Conservation (phyloP, 331 rosid genomes). For the Prunus yedoensis region DNA sequence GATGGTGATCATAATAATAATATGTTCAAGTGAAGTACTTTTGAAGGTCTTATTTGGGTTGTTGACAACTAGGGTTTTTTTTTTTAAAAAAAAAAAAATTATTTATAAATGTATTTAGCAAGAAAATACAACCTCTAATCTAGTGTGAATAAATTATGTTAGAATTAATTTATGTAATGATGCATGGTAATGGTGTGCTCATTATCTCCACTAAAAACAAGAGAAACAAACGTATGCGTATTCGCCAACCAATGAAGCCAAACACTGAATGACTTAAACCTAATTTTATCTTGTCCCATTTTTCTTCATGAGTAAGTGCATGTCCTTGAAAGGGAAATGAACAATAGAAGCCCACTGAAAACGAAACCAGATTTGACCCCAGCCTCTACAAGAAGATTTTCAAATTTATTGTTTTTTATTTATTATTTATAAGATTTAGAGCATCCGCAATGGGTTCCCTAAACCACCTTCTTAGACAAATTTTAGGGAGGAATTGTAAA, state of each 20-base stretch:
- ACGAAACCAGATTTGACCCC: constrained; percentile 5
- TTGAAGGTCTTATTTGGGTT: not conserved
- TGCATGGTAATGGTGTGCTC: constrained; percentile 22
- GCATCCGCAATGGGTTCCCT: too few relatives aligned
- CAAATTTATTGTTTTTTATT: not conserved
- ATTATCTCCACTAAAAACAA: constrained; percentile 28
- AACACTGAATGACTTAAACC: not conserved
- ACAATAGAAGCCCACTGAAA: not conserved
- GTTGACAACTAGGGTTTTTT: not conserved
- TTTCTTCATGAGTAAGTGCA: constrained; percentile 12
- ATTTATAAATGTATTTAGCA: not conserved
- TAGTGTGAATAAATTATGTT: not conserved
- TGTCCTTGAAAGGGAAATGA: not conserved
- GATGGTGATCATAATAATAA: too few relatives aligned
- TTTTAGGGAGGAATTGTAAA: too few relatives aligned
- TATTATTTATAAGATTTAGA: too few relatives aligned
- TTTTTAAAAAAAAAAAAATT: too few relatives aligned
- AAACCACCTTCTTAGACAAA: too few relatives aligned
- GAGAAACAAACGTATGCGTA: constrained; percentile 5
- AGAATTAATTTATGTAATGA: not conserved
- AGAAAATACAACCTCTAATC: not conserved
- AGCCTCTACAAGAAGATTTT: not conserved
- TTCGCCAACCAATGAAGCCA: constrained; percentile 6
- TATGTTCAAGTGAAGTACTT: not conserved
- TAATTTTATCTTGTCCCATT: constrained; percentile 26